Conservation (phyloP, 352 stramenopile genomes). For the Phytopythium helicoides region DNA sequence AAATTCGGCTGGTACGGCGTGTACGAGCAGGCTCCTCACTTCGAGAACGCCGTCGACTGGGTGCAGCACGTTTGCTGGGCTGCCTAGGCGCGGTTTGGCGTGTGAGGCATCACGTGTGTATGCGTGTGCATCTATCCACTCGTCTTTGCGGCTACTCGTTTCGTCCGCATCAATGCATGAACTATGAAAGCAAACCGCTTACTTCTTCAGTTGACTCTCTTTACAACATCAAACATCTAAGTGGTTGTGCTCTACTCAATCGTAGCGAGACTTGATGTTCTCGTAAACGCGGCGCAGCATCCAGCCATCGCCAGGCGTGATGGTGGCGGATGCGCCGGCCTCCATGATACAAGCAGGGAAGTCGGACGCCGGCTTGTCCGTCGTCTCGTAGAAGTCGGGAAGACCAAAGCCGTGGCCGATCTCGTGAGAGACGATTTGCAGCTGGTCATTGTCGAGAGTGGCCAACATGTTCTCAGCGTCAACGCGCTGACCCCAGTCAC, state of each 20-base stretch:
- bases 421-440: slow-evolving; percentile 38
- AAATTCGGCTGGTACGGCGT: slow-evolving; percentile 57
- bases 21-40: slow-evolving; percentile 48
- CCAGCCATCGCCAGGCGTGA: slow-evolving; percentile 27
- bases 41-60: slow-evolving; percentile 44
- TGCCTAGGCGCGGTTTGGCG: slow-evolving; percentile 6
- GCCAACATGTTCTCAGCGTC: slow-evolving; percentile 30
- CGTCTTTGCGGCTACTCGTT: no score
- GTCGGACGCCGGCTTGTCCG: slow-evolving; percentile 9
- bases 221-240: no score
- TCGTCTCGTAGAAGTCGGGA: slow-evolving; percentile 17
- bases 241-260: slow-evolving; percentile 6
- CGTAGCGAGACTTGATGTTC: slow-evolving; percentile 21
- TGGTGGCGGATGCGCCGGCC: slow-evolving; percentile 18
- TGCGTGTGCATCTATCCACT: no score
- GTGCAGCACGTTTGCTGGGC: slow-evolving; percentile 36
- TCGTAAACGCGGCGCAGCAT: slow-evolving; percentile 31
- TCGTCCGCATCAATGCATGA: no score
- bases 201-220: no score
- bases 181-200: no score
- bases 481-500: slow-evolving; percentile 36
- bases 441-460: slow-evolving; percentile 20
- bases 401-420: slow-evolving; percentile 39
- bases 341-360: slow-evolving; percentile 24
- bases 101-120: no score